Percentiles rank a stretch among this genome's conserved stretches.
Conservation (phyloP, 805 yeast species). For the Suhomyces pyralidae region DNA sequence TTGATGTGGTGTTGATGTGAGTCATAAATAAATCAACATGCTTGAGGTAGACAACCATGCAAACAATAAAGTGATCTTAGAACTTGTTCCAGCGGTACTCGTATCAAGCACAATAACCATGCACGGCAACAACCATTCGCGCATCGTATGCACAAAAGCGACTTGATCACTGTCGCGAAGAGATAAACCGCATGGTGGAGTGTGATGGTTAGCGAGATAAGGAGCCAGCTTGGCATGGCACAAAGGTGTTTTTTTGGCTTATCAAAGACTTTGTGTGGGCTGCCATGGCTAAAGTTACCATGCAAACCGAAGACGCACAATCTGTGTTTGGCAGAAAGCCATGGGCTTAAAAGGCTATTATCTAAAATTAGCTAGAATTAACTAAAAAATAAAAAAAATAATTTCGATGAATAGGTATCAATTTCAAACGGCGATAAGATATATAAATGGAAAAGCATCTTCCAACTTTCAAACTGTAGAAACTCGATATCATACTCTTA, state of each 20-base stretch:
- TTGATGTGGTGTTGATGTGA: not conserved
- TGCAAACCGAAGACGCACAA: not conserved
- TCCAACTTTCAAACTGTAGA: not conserved
- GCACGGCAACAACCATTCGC: not conserved
- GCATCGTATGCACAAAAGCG: not conserved
- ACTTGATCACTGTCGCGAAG: not conserved
- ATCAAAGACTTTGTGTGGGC: not conserved
- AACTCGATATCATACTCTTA: not conserved
- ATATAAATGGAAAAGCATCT: not conserved
- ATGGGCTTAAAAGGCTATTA: not conserved
- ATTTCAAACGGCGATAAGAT: not conserved
- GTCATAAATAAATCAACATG: not conserved
- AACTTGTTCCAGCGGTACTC: not conserved
- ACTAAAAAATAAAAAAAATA: not conserved
- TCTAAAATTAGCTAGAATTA: not conserved
- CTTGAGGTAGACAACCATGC: not conserved
- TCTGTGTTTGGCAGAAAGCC: not conserved
- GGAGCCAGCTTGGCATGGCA: not conserved
- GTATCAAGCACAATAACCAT: not conserved
- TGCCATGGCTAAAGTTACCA: not conserved
- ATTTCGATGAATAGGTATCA: not conserved
- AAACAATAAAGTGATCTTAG: not conserved
- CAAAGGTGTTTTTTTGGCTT: not conserved
- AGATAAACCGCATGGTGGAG: not conserved
- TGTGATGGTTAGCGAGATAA: not conserved